phyloP scores from a whole-genome alignment of 2,329 filamentous ascomycete genomes.

The Chaetomiaceae sp. region DNA sequence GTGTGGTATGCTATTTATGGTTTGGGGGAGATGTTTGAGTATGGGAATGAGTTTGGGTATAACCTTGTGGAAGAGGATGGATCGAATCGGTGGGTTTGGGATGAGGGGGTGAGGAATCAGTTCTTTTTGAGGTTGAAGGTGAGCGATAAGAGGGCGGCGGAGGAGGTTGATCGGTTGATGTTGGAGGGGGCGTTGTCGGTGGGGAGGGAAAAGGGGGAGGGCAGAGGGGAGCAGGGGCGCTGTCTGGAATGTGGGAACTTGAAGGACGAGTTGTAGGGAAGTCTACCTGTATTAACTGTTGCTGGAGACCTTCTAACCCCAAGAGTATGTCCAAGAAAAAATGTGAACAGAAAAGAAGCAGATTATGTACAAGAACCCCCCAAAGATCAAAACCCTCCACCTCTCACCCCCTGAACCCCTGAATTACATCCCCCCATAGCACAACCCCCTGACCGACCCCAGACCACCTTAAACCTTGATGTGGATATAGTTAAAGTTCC shows the following conservation, averaged over 20 bases:
- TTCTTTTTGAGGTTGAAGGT: constrained; percentile 37
- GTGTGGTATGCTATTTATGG: constrained; percentile 38
- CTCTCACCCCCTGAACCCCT: no score
- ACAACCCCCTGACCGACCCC: not conserved
- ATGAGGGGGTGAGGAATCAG: constrained; percentile 35
- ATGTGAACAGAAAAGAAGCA: no score
- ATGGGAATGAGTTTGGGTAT: constrained; percentile 37
- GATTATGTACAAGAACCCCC: no score
- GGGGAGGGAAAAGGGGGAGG: not conserved
- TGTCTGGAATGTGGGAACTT: not conserved
- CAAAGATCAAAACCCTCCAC: not conserved
- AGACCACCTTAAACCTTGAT: constrained; percentile 10
- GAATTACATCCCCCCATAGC: no score
- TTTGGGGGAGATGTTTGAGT: constrained; percentile 34
- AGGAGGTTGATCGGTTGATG: constrained; percentile 30
- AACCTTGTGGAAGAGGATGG: constrained; percentile 39
- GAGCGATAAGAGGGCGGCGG: constrained; percentile 29
- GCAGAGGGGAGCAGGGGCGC: not conserved
- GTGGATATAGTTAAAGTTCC: constrained; percentile 19
- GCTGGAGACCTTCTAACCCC: no score
- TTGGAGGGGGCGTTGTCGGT: constrained; percentile 26
- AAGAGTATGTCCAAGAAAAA: no score
- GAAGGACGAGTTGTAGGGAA: not conserved
- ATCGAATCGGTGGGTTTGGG: constrained; percentile 41
- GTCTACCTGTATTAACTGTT: no score